Conservation (phyloP, 208 protist species). For the Balamuthia mandrillaris region DNA sequence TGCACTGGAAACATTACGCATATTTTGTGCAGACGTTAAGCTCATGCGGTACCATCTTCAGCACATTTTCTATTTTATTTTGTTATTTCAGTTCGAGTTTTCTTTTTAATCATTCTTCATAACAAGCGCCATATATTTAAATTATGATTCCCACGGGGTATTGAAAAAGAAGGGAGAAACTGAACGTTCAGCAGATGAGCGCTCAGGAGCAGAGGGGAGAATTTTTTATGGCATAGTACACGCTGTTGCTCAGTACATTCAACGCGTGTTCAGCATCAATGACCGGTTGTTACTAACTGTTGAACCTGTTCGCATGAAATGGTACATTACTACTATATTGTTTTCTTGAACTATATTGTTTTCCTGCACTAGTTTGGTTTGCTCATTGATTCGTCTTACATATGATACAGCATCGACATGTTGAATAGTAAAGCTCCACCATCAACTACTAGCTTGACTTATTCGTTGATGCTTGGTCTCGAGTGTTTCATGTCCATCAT, state of each 20-base stretch:
- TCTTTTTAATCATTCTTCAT: background rate
- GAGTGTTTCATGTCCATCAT: background rate
- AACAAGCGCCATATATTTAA: constrained; percentile 20
- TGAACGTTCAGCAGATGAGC: too few relatives aligned
- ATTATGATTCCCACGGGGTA: background rate
- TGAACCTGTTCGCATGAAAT: constrained; percentile 21
- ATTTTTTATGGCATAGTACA: constrained; percentile 10
- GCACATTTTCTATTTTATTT: background rate
- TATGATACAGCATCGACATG: constrained; percentile 21
- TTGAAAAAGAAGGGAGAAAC: background rate
- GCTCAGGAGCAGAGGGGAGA: background rate
- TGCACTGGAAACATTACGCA: background rate
- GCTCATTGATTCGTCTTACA: background rate
- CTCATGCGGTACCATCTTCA: background rate
- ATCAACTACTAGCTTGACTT: background rate
- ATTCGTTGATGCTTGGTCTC: constrained; percentile 5
- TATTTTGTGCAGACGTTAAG: background rate
- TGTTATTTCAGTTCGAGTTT: background rate
- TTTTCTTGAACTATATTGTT: background rate
- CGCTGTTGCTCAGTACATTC: constrained; percentile 1
- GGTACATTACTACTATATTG: background rate
- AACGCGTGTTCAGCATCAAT: constrained; percentile 18
- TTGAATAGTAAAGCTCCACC: constrained; percentile 5
- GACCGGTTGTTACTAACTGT: background rate
- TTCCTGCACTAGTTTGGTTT: background rate